These are phyloP conservation scores for Beauveria sp. DNA, from an alignment of 2,329 filamentous ascomycete species.

Conservation along the genomic window DNA sequence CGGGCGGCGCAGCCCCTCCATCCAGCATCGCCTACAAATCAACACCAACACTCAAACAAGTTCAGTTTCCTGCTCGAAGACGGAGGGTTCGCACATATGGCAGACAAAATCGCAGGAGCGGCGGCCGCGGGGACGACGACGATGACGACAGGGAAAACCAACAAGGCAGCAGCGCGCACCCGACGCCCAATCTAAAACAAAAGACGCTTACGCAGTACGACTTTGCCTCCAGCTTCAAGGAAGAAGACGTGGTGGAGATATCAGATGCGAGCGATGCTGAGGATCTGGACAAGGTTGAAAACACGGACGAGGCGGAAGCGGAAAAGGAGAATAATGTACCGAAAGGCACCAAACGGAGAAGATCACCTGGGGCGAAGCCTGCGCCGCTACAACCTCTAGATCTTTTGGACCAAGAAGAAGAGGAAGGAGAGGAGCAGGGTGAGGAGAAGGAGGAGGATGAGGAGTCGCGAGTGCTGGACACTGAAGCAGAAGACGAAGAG, in stretches of 20 bases:
- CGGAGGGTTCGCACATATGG: conserved; percentile 29
- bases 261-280: conserved; percentile 15
- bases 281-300: not conserved
- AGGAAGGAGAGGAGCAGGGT: conserved; percentile 16
- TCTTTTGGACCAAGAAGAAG: not conserved
- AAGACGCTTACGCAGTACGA: conserved; percentile 37
- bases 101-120: not conserved
- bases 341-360: not conserved
- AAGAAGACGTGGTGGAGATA: conserved; percentile 20
- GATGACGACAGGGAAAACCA: conserved; percentile 29
- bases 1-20: conserved; percentile 28
- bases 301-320: conserved; percentile 2
- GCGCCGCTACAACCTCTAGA: not conserved
- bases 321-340: conserved; percentile 16
- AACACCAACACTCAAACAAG: conserved; percentile 29
- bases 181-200: conserved; percentile 23
- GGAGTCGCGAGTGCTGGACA: conserved; percentile 17
- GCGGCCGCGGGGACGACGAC: conserved; percentile 25
- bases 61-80: conserved; percentile 29
- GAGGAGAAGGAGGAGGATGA: conserved; percentile 15
- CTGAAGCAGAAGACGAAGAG: conserved; percentile 12
- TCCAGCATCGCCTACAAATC: conserved; percentile 30
- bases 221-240: conserved; percentile 29
- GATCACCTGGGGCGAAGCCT: not conserved
- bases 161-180: conserved; percentile 20